Evolutionary conservation across 148 eudicot species (phyloP), one percentile per base, ranked within the genome.

Genomic region (Chenopodium suecicum): DNA sequence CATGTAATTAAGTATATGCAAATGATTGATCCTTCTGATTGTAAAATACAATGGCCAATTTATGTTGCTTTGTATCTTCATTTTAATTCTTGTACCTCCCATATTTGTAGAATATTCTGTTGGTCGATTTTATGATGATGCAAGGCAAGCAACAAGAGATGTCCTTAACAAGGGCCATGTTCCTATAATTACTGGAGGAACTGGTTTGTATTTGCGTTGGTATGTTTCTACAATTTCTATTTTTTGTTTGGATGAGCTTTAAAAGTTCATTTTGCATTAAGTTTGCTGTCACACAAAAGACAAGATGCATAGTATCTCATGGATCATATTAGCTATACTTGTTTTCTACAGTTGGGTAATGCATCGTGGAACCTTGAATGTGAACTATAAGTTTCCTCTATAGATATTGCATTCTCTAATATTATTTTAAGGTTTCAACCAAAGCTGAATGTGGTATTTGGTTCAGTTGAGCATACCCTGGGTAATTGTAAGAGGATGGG

Each of bases 201-300:
- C 99, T 76, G 99, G 98, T 71, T 86, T 95, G 83, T 95, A 95
- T 84, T 83, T 95, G 87, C 92, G 99, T 50, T 95, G 99, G 99
- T 95, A 90, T 81, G 90, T 84, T 80, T 72, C 71, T 20, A 29
- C 47, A 50, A 65, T 23, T 46, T 19, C 74, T 25, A 20, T 58
- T 68, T 56, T 56, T 70, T 27, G 23, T 32, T 72, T 63, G 12
- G 23, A 76, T 64, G 80, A 32, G 23, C 31, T 50, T 25, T 46
- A 1, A 34, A 50, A 22, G 74, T 71, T 52, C 41, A 16, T 13
- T 73, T 9, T 72, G 68, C 58, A 9, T 29, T 73, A n/a, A 19
- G 13, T 54, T 75, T 16, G 4, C 56, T 31, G 50, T n/a, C 12
- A 60, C 66, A 52, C 54, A 70, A 47, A 52, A 48, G 52, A n/a